These are phyloP conservation scores for Tulasnella sp. DNA, from an alignment of 768 basidiomycete species.

Conservation along the genomic window DNA sequence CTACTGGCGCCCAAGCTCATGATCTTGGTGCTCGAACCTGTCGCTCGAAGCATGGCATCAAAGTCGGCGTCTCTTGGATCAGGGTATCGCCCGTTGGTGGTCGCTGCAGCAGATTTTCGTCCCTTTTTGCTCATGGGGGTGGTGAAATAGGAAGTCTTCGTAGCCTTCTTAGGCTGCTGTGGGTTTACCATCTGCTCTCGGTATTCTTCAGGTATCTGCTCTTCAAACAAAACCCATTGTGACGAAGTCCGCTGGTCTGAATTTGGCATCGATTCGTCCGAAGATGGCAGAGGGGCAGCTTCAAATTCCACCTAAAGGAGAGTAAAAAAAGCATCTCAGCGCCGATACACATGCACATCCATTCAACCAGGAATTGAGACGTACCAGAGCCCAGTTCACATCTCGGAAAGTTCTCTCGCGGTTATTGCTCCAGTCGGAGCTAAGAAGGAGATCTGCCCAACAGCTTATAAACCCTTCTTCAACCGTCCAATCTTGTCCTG, in stretches of 20 bases:
- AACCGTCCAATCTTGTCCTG: slow-evolving; percentile 63
- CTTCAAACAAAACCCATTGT: slow-evolving; percentile 77
- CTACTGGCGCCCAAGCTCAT: slow-evolving; percentile 3
- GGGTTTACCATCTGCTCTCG: slow-evolving; percentile 54
- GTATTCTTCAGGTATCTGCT: slow-evolving; percentile 85
- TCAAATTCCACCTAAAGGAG: slow-evolving; percentile 76
- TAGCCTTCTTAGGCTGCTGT: slow-evolving; percentile 18
- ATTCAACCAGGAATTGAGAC: slow-evolving; percentile 22
- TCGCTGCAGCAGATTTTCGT: slow-evolving; percentile 79
- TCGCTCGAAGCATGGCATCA: slow-evolving; percentile 45
- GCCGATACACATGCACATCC: neutral
- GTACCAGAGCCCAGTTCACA: slow-evolving; percentile 86
- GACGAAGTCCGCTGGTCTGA: slow-evolving; percentile 61
- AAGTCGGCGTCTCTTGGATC: slow-evolving; percentile 62
- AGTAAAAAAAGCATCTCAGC: neutral
- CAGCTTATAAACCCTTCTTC: slow-evolving; percentile 86
- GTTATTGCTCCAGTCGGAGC: slow-evolving; percentile 71
- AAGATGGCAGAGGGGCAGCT: slow-evolving; percentile 39
- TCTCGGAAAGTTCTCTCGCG: slow-evolving; percentile 69
- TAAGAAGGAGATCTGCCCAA: slow-evolving; percentile 32
- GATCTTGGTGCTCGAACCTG: slow-evolving; percentile 13
- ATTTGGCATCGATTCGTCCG: slow-evolving; percentile 13
- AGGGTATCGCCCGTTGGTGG: slow-evolving; percentile 54
- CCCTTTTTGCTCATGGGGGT: slow-evolving; percentile 24
- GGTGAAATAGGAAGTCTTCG: neutral